A percentile compares a stretch with the other conserved stretches of the same genome.
Conservation (phyloP, 345 rosid genomes). For the Acer saccharum region DNA sequence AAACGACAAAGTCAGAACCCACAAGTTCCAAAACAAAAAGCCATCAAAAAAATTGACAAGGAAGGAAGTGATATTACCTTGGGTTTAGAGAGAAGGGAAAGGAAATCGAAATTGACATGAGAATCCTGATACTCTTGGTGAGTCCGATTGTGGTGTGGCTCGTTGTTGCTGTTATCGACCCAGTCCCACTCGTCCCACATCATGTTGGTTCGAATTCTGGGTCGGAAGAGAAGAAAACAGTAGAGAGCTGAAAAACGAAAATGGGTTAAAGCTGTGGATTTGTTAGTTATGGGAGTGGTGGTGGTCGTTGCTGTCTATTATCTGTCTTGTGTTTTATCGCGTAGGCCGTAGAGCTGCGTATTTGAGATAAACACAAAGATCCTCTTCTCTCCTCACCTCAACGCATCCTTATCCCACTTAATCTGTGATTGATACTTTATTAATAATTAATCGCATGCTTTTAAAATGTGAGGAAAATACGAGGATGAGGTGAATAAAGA, state of each 20-base stretch:
- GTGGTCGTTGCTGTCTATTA: no score
- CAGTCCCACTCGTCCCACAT: slow-evolving; percentile 51
- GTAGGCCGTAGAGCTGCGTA: slow-evolving; percentile 19
- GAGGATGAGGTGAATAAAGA: no score
- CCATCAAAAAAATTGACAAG: not conserved
- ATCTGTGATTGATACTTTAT: no score
- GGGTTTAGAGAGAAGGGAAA: slow-evolving; percentile 62
- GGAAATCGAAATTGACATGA: slow-evolving; percentile 59
- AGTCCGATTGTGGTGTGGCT: slow-evolving; percentile 18
- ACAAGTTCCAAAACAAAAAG: not conserved
- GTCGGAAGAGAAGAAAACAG: not conserved
- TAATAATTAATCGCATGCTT: no score
- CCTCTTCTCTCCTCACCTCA: no score
- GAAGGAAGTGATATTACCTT: slow-evolving; percentile 42
- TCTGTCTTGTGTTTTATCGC: not conserved
- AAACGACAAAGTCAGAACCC: slow-evolving; percentile 4
- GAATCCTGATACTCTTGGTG: slow-evolving; percentile 33
- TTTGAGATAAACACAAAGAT: not conserved
- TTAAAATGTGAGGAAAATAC: no score
- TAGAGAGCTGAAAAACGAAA: not conserved
- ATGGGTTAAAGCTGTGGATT: no score
- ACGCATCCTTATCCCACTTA: no score
- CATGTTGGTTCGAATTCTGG: slow-evolving; percentile 14
- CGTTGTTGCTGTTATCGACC: slow-evolving; percentile 1
- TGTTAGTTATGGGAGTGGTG: no score